Percentiles rank a stretch among this genome's conserved stretches.
Conservation (phyloP, 192 early-diverging fungal genomes). For the Podila horticola region DNA sequence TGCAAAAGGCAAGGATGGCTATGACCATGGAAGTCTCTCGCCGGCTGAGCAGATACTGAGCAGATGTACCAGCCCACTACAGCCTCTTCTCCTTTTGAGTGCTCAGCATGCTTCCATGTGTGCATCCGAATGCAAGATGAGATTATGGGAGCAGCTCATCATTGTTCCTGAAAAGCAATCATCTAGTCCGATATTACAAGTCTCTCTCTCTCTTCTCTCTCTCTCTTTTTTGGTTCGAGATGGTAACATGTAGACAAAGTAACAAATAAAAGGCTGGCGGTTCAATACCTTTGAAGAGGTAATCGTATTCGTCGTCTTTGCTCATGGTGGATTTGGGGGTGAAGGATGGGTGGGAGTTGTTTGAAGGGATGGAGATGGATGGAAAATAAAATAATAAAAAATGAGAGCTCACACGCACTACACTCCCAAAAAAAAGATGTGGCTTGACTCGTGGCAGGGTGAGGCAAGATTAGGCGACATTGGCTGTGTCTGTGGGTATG, state of each 20-base stretch:
- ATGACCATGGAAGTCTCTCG: no score
- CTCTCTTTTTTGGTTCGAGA: not conserved
- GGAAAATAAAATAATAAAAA: not conserved
- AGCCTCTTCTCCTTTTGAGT: no score
- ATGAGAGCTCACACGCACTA: not conserved
- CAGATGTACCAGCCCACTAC: no score
- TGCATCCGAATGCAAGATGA: not conserved
- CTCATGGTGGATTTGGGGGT: conserved; percentile 32
- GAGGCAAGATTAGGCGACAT: not conserved
- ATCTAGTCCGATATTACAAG: not conserved
- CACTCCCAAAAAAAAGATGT: not conserved
- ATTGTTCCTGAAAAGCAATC: not conserved
- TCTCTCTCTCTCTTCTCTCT: not conserved
- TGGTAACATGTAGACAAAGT: not conserved
- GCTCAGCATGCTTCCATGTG: no score
- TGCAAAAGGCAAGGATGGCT: no score
- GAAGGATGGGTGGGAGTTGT: not conserved
- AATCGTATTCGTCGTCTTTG: conserved; percentile 87
- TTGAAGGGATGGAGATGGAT: conserved; percentile 12
- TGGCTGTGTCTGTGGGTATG: no score
- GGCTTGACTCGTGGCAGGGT: no score
- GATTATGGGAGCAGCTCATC: conserved; percentile 5
- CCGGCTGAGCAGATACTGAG: no score
- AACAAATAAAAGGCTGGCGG: not conserved
- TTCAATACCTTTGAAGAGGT: conserved; percentile 80